Evolutionary conservation across 78 protist species (phyloP), one percentile per base, ranked within the genome.

Genomic region (Chrysochromulina parva): DNA sequence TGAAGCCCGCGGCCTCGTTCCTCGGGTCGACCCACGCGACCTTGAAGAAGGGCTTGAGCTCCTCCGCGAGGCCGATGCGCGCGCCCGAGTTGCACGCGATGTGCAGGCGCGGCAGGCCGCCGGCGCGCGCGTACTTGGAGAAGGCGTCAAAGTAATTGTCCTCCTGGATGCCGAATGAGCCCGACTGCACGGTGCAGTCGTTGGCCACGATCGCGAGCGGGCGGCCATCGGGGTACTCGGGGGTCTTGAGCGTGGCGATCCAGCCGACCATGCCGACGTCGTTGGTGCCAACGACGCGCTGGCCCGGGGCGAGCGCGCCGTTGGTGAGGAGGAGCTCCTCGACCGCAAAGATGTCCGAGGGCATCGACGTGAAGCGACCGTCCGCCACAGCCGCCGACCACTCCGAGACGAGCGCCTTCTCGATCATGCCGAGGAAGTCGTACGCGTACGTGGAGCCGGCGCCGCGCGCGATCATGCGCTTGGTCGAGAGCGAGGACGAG

Each of bases 11-110:
- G 60, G 65, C 47, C 62, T 96, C 96, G 81, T 90, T 85, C 48
- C 1, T 9, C 26, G 67, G 67, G 65, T 95, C 95, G 58, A 71
- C 94, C 97, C 98, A 98, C 65, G 92, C 84, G 6, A 95, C 97
- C 50, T 62, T 19, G 94, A 96, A 97, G 57, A 38, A 76, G 24
- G 65, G 67, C 94, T 94, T 93, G 85, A 97, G 93, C 91, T 96
- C 98, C 71, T 96, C 92, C 3, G 98, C 98, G 52, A 98, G 92
- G 50, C 99, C 99, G 88, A 98, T 98, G 88, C 99, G 93, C 13
- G 99, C 99, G 24, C 99, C 99, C 50, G 96, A 91, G 95, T 98
- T 98, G 93, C 96, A 94, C 0, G 98, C 69, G 19, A 98, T 22
- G 97, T 97, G 97, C 80, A 98, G 60, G 74, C 98, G 95, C 17